Conservation (phyloP, 129 eudicot genomes). For the Escallonia rubra region DNA sequence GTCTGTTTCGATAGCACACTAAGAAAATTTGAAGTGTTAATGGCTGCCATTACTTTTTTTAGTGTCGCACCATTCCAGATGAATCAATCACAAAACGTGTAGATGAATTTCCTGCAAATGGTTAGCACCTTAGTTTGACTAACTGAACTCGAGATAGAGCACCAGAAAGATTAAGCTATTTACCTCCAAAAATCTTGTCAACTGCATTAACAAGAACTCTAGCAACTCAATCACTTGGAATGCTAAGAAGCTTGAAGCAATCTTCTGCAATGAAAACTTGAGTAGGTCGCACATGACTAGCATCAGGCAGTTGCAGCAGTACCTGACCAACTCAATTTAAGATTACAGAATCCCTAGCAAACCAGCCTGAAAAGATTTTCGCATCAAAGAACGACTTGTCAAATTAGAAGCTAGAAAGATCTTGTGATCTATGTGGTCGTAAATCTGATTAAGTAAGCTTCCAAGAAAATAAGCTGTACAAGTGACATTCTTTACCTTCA, state of each 20-base stretch:
- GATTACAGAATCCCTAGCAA: slow-evolving; percentile 65
- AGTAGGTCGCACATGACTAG: slow-evolving; percentile 28
- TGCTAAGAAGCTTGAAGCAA: slow-evolving; percentile 67
- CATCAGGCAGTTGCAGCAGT: slow-evolving; percentile 39
- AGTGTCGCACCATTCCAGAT: too few species aligned
- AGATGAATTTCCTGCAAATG: too few species aligned
- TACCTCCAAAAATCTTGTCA: slow-evolving; percentile 71
- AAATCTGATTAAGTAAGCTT: too few species aligned
- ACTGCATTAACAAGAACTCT: slow-evolving; percentile 37
- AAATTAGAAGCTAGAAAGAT: neutral
- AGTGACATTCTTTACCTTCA: too few species aligned
- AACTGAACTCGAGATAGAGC: too few species aligned
- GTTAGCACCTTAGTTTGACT: too few species aligned
- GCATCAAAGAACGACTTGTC: neutral
- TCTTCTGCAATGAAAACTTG: slow-evolving; percentile 71
- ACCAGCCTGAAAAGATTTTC: slow-evolving; percentile 59
- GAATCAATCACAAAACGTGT: too few species aligned
- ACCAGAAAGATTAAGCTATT: slow-evolving; percentile 1
- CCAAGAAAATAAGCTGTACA: too few species aligned
- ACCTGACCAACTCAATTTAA: slow-evolving; percentile 66
- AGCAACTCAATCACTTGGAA: slow-evolving; percentile 45
- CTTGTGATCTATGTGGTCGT: too few species aligned
- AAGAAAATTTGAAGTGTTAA: too few species aligned
- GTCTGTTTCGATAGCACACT: too few species aligned
- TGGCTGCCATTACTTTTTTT: too few species aligned